Percentiles rank a stretch among this genome's conserved stretches.
Evolutionary conservation across 495 filamentous ascomycete species (phyloP).

Genomic region (Neurospora sp.): DNA sequence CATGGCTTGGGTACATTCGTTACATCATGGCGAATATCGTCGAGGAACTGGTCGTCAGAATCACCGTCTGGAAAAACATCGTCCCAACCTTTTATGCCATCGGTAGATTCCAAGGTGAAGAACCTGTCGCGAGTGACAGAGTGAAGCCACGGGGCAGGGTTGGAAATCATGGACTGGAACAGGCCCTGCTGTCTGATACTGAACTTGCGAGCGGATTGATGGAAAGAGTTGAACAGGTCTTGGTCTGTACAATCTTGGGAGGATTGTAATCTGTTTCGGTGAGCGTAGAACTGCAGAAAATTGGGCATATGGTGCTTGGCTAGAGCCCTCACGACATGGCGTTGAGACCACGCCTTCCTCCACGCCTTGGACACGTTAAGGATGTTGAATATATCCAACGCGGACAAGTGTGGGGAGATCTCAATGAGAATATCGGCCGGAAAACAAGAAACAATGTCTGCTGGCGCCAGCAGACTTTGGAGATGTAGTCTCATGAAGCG

Average conservation of each 20-base stretch:
- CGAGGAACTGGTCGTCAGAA: background rate
- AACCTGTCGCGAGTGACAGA: background rate
- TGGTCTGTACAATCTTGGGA: background rate
- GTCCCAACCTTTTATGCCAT: background rate
- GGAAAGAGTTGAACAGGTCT: background rate
- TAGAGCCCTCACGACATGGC: constrained; percentile 9
- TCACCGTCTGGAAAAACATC: background rate
- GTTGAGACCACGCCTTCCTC: constrained; percentile 18
- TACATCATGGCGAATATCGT: background rate
- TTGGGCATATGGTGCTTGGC: constrained; percentile 13
- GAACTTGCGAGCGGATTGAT: background rate
- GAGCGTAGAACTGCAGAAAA: constrained; percentile 1
- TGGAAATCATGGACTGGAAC: constrained; percentile 1
- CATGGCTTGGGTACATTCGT: background rate
- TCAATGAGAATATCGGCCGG: constrained; percentile 23
- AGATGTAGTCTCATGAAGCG: constrained; percentile 19
- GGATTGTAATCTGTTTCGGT: background rate
- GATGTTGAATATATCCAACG: constrained; percentile 10
- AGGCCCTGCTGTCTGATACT: constrained; percentile 4
- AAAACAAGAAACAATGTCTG: constrained; percentile 20
- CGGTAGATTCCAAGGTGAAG: background rate
- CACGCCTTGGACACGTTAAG: constrained; percentile 24
- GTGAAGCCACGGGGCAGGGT: background rate
- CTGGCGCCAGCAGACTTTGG: constrained; percentile 1
- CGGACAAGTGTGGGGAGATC: constrained; percentile 16